Evolutionary conservation across 352 stramenopile genomes (phyloP).

Genomic region (Phytophthora fragariae): DNA sequence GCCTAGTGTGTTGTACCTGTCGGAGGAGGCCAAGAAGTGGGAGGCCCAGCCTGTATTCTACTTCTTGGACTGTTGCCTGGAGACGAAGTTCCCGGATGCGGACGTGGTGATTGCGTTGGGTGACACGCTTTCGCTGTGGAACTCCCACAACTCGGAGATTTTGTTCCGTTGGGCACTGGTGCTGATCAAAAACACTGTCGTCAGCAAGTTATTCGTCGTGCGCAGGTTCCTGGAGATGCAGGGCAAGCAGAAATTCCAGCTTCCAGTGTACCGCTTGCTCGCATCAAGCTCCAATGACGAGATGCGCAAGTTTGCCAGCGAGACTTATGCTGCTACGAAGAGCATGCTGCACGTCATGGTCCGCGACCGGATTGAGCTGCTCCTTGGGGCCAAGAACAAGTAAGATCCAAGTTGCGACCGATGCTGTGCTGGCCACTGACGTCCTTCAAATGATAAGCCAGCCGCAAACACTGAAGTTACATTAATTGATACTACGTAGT

Average conservation of each 20-base stretch:
- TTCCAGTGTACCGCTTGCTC: conserved; percentile 73
- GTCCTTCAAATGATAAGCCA: conserved; percentile 3
- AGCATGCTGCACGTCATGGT: conserved; percentile 82
- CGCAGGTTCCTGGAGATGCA: conserved; percentile 68
- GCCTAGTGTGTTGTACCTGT: conserved; percentile 69
- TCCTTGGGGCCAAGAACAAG: conserved; percentile 46
- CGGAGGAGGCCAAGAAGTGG: conserved; percentile 67
- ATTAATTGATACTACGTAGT: conserved; percentile 8
- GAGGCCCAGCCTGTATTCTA: conserved; percentile 67
- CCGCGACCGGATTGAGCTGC: conserved; percentile 65
- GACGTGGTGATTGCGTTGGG: conserved; percentile 63
- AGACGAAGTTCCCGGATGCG: conserved; percentile 47
- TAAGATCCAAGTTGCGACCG: conserved; percentile 8
- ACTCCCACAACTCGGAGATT: conserved; percentile 70
- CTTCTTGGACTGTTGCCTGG: conserved; percentile 72
- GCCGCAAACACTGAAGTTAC: conserved; percentile 4
- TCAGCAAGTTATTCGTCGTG: conserved; percentile 55
- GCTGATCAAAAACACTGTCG: conserved; percentile 70
- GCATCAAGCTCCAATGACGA: conserved; percentile 47
- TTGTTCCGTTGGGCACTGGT: conserved; percentile 73
- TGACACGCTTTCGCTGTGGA: conserved; percentile 61
- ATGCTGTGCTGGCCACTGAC: neutral
- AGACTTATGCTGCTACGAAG: conserved; percentile 56
- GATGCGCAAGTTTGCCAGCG: conserved; percentile 52
- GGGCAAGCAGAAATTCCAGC: conserved; percentile 86